Base-by-base conservation (phyloP, 306 rosid species). In the Crataegus laevigata region DNA sequence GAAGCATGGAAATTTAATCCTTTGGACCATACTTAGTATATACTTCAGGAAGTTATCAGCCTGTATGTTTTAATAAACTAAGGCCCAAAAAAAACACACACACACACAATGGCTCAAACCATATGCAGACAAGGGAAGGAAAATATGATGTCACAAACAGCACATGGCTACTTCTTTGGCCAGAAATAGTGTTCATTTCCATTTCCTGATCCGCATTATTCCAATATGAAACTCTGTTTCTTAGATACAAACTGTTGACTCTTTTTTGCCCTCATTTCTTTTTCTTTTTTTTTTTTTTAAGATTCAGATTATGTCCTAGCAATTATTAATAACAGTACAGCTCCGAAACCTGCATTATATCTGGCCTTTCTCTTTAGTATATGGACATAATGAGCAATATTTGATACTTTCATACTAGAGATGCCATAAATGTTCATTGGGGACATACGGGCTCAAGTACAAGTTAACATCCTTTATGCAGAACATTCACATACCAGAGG, bases 401-500 rank as follows among this genome's bases (percentile, higher is more conserved):
- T 47, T 17, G 3, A 47, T 47, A 47, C 54, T 15, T 4, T 10
- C 59, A 15, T 36, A 72, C 75, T n/a, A 32, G 50, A 71, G 54
- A 55, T 57, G 22, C 66, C 65, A 58, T 19, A 34, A 32, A 36
- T 71, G 54, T 52, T 70, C 45, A 54, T 21, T 28, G 63, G 61
- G 62, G 45, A 14, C 43, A 64, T 14, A 54, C 66, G 30, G 58
- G 59, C 71, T 28, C 65, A 22, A 21, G 52, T 36, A 62, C 58
- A 70, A 68, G 67, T 18, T 13, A 74, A 59, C 47, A 76, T 36
- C 10, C 42, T 14, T 45, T 6, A 71, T 54, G 52, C 76, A 75
- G 76, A 74, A 69, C 45, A 69, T 43, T 73, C 57, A 74, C 91
- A 68, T 89, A 94, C 98, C 96, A 86, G 77, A 87, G 97, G 96